Percentiles rank a stretch among this genome's conserved stretches.
Evolutionary conservation across 2,329 filamentous ascomycete genomes (phyloP).

Genomic region (Exophiala mesophila): DNA sequence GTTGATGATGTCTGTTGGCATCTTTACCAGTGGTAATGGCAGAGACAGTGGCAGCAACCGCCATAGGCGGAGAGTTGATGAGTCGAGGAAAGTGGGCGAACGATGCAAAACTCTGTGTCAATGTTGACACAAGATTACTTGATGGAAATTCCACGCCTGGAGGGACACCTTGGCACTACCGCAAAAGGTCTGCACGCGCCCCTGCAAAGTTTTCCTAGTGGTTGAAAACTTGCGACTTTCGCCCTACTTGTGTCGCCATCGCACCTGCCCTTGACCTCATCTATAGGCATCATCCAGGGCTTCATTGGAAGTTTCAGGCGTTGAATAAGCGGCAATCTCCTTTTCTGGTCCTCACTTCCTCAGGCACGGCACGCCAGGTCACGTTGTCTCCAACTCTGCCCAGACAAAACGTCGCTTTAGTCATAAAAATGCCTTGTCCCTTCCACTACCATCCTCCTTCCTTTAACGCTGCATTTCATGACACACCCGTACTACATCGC

Average conservation of each 20-base stretch:
- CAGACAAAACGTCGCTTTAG: not conserved
- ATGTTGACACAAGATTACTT: not conserved
- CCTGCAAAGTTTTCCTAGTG: not conserved
- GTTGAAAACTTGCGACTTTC: not conserved
- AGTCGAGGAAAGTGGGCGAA: no score
- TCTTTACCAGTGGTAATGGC: no score
- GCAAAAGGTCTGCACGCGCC: not conserved
- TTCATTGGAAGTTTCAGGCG: no score
- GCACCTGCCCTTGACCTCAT: no score
- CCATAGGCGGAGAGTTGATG: no score
- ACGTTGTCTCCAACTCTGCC: not conserved
- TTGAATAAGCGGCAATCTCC: no score
- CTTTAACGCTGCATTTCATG: slow-evolving; percentile 7
- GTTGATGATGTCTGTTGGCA: no score
- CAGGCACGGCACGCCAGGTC: no score
- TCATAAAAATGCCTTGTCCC: not conserved
- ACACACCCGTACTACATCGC: slow-evolving; percentile 18
- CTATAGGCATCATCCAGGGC: no score
- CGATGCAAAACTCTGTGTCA: not conserved
- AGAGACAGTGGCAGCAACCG: no score
- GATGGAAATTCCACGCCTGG: not conserved
- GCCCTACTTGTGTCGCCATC: not conserved
- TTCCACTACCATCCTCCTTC: not conserved
- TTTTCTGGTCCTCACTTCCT: no score
- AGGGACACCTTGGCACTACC: no score